Evolutionary conservation across 2,329 filamentous ascomycete species (phyloP), one percentile per base, ranked within the genome.

Genomic region (Fusarium palustre): DNA sequence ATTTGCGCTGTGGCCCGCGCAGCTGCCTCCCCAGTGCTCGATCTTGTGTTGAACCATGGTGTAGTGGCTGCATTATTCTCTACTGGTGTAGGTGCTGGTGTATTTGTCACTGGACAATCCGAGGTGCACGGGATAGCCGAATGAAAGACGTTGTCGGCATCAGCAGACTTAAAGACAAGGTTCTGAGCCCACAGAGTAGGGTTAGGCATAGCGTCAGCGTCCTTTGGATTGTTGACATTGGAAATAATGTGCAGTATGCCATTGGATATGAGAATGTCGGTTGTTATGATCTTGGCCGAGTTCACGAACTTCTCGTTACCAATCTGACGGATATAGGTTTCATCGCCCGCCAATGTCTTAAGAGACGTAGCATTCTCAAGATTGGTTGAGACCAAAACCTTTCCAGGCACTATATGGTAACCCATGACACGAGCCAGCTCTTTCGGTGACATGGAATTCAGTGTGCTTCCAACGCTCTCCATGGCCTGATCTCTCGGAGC

Each of bases 351-450:
- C 2, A 86, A 76, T 1, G 83, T 84, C 2, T 56, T n/a, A 16
- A 80, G 68, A 6, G 59, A 59, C 10, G 74, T 57, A 46, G 71
- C 66, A 61, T 77, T 55, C 79, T 80, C 68, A 20, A 84, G 76
- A 38, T 72, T 62, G 2, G 80, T 78, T 20, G 84, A 86, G 74
- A 88, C 88, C 3, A 84, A 77, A 3, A 90, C 82, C 9, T 80
- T 79, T 54, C 81, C 83, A n/a, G 84, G 82, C 45, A 92, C 78
- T 53, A 92, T 83, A 75, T 93, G 90, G 78, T 92, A 92, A 28
- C 82, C 79, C 34, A 92, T 81, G 52, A 92, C 83, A 30, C 76
- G 76, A 3, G 81, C 76, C 2, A 91, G 80, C 16, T 87, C 76
- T 7, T 82, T 76, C 1, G 77, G 74, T 25, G 81, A 81, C 31